Evolutionary conservation across 495 filamentous ascomycete genomes (phyloP).

Genomic region (Xeromyces bisporus): DNA sequence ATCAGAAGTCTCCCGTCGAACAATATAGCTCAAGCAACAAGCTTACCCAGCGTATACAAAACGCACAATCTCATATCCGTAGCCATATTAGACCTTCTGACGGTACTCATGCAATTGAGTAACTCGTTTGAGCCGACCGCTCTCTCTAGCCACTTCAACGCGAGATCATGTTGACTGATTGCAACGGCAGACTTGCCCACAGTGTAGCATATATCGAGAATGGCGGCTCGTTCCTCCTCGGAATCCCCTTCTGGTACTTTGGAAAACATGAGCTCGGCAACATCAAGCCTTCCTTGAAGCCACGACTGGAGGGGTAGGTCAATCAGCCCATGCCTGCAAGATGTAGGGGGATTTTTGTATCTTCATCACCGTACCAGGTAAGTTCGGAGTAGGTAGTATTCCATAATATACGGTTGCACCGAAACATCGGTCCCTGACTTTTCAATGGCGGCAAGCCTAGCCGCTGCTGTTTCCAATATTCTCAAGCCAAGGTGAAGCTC

Average conservation of each 20-base stretch:
- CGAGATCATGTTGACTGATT: constrained; percentile 33
- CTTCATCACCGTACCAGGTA: constrained; percentile 35
- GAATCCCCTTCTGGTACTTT: constrained; percentile 29
- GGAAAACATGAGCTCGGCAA: constrained; percentile 62
- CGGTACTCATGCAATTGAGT: too few species aligned
- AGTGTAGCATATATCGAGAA: constrained; percentile 56
- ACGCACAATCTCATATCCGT: constrained; percentile 47
- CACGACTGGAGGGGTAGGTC: constrained; percentile 36
- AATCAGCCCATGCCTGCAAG: neutral
- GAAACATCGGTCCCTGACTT: constrained; percentile 12
- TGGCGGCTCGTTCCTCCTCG: constrained; percentile 29
- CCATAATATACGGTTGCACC: constrained; percentile 8
- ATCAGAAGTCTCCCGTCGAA: constrained; percentile 1
- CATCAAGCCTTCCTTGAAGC: constrained; percentile 49
- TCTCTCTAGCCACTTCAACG: constrained; percentile 59
- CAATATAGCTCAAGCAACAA: neutral
- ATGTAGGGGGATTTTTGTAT: neutral
- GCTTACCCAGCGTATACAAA: constrained; percentile 29
- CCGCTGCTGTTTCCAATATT: constrained; percentile 45
- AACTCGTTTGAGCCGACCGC: constrained; percentile 41
- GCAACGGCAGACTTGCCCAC: constrained; percentile 46
- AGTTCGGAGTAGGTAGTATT: constrained; percentile 57
- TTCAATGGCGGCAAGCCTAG: constrained; percentile 41
- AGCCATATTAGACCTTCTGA: constrained; percentile 31
- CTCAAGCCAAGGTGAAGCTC: constrained; percentile 39